phyloP scores from a whole-genome alignment of 371 early-diverging fungal genomes.

The Mucor indicus region DNA sequence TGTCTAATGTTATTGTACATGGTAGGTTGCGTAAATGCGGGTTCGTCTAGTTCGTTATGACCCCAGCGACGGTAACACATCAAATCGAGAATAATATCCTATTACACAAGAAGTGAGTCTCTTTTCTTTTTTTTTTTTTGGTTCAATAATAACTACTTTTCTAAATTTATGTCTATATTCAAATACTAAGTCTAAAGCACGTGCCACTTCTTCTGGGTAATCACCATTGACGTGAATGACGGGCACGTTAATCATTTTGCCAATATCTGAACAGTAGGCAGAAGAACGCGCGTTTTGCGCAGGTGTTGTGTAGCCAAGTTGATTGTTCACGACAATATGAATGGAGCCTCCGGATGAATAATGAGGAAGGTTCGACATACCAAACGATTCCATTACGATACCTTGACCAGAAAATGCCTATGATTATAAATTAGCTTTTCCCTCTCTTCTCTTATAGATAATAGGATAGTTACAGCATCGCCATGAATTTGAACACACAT shows the following conservation, averaged over 20 bases:
- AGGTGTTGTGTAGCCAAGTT: slow-evolving; percentile 95
- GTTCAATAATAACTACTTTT: slow-evolving; percentile 45
- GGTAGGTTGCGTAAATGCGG: slow-evolving; percentile 93
- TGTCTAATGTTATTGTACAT: slow-evolving; percentile 93
- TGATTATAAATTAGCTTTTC: neutral
- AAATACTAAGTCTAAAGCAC: slow-evolving; percentile 81
- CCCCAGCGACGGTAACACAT: slow-evolving; percentile 95
- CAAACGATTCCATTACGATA: slow-evolving; percentile 92
- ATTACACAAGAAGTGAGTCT: neutral
- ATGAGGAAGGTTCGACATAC: slow-evolving; percentile 89
- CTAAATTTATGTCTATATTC: slow-evolving; percentile 90
- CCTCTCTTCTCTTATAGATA: neutral
- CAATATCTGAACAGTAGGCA: slow-evolving; percentile 89
- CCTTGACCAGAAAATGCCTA: slow-evolving; percentile 86
- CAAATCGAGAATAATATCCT: slow-evolving; percentile 88
- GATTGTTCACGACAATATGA: slow-evolving; percentile 97
- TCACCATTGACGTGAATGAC: slow-evolving; percentile 97
- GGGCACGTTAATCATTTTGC: slow-evolving; percentile 93
- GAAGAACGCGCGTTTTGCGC: slow-evolving; percentile 90
- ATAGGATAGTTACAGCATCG: slow-evolving; percentile 66
- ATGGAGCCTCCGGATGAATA: slow-evolving; percentile 92
- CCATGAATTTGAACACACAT: slow-evolving; percentile 94
- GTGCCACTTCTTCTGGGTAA: slow-evolving; percentile 88
- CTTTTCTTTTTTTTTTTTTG: neutral
- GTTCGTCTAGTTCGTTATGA: slow-evolving; percentile 97